Conservation (phyloP, 768 basidiomycete genomes). For the Cystobasidiopsis lactophilus region DNA sequence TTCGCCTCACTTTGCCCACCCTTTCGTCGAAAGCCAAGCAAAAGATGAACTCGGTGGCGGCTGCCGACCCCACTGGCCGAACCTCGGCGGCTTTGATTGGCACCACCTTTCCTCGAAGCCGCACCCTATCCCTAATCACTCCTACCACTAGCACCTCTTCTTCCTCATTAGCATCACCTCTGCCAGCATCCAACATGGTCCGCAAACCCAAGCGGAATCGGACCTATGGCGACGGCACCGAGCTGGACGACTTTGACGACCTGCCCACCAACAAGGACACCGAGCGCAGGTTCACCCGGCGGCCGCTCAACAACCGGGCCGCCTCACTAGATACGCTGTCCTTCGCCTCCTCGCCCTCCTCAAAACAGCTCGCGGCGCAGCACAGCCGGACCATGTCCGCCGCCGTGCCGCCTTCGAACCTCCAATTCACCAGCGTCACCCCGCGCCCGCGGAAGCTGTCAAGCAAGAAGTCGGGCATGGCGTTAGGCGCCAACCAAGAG, state of each 20-base stretch:
- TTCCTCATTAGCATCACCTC: not conserved
- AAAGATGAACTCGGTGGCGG: not conserved
- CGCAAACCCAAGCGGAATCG: constrained; percentile 12
- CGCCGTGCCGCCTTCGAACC: too few species aligned
- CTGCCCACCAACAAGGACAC: constrained; percentile 23
- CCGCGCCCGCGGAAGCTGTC: too few species aligned
- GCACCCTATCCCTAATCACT: not conserved
- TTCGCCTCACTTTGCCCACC: constrained; percentile 10
- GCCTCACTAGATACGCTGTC: too few species aligned
- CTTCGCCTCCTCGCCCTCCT: too few species aligned
- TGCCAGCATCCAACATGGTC: not conserved
- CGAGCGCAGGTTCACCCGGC: constrained; percentile 8
- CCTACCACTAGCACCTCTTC: not conserved
- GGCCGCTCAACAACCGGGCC: too few species aligned
- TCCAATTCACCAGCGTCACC: not conserved
- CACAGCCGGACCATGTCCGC: not conserved
- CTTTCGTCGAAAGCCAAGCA: not conserved
- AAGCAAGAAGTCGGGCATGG: too few species aligned
- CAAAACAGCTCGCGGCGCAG: not conserved
- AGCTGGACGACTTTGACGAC: constrained; percentile 29
- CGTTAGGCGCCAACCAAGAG: not conserved
- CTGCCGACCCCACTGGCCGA: not conserved
- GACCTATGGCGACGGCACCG: constrained; percentile 27
- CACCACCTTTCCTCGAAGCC: not conserved
- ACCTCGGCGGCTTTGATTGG: not conserved